phyloP scores from a whole-genome alignment of 2,329 filamentous ascomycete genomes.

The Monosporascus sp. region DNA sequence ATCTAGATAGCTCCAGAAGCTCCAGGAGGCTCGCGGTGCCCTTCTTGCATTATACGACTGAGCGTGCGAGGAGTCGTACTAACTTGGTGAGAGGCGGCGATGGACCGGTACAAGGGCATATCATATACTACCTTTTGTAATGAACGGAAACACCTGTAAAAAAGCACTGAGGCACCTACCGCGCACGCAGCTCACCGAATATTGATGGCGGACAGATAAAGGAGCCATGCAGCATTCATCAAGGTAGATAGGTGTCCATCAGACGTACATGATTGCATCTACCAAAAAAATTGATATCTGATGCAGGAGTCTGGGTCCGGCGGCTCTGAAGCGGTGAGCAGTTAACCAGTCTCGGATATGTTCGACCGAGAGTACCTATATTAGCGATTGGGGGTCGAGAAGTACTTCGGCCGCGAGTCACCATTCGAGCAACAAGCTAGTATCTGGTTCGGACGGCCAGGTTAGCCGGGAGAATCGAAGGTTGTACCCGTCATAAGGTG shows the following conservation, averaged over 20 bases:
- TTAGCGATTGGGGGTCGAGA: not conserved
- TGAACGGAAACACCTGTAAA: too few species aligned
- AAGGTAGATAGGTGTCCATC: not conserved
- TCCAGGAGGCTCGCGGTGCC: not conserved
- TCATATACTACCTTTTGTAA: too few species aligned
- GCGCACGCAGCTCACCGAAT: too few species aligned
- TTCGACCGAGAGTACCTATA: not conserved
- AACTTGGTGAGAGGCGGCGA: not conserved
- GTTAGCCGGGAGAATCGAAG: not conserved
- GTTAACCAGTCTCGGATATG: conserved; percentile 3
- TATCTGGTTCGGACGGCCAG: not conserved
- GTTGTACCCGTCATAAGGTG: not conserved
- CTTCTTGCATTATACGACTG: not conserved
- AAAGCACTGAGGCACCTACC: too few species aligned
- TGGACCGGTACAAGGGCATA: too few species aligned
- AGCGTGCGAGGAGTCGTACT: not conserved
- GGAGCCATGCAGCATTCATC: not conserved
- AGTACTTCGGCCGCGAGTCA: not conserved
- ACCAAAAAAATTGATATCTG: conserved; percentile 11
- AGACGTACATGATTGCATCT: conserved; percentile 5
- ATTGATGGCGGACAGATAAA: too few species aligned
- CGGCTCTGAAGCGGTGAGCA: conserved; percentile 16
- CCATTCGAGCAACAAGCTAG: not conserved
- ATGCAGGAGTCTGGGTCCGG: not conserved
- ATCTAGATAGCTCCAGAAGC: not conserved